Conservation (phyloP, 495 filamentous ascomycete species). For the Elaphomyces granulatus region DNA sequence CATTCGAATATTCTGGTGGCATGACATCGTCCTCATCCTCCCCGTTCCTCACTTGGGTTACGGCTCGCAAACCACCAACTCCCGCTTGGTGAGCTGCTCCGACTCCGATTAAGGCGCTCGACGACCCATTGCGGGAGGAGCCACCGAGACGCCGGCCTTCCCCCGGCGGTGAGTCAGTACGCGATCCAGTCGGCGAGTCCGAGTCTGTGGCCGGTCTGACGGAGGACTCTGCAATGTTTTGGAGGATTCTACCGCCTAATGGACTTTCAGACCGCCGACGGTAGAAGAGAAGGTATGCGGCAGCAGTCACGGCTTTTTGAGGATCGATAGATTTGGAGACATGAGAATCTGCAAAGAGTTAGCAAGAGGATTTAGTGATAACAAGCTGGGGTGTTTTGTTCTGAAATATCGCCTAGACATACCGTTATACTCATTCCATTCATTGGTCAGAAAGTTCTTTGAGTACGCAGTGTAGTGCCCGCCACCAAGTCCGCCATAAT, state of each 20-base stretch:
- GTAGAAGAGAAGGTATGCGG: conserved; percentile 93
- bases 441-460: conserved; percentile 70
- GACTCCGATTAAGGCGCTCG: conserved; percentile 66
- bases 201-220: conserved; percentile 30
- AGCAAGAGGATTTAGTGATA: too few relatives aligned
- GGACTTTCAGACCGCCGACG: conserved; percentile 62
- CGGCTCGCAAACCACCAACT: conserved; percentile 42
- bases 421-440: conserved; percentile 96
- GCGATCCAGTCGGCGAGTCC: conserved; percentile 34
- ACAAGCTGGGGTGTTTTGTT: too few relatives aligned
- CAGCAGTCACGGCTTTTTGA: conserved; percentile 42
- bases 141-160: conserved; percentile 74
- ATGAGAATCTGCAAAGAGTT: conserved; percentile 45
- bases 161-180: conserved; percentile 46
- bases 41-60: conserved; percentile 18
- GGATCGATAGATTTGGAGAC: conserved; percentile 42
- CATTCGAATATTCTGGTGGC: conserved; percentile 12
- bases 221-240: conserved; percentile 46
- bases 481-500: conserved; percentile 80
- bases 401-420: too few relatives aligned
- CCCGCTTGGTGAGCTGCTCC: conserved; percentile 55
- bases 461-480: conserved; percentile 93
- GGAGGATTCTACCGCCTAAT: conserved; percentile 62
- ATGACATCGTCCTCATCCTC: conserved; percentile 12
- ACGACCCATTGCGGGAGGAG: conserved; percentile 74